These are phyloP conservation scores for Sphaceloma murrayae DNA, from an alignment of 2,329 filamentous ascomycete genomes.

Conservation along the genomic window DNA sequence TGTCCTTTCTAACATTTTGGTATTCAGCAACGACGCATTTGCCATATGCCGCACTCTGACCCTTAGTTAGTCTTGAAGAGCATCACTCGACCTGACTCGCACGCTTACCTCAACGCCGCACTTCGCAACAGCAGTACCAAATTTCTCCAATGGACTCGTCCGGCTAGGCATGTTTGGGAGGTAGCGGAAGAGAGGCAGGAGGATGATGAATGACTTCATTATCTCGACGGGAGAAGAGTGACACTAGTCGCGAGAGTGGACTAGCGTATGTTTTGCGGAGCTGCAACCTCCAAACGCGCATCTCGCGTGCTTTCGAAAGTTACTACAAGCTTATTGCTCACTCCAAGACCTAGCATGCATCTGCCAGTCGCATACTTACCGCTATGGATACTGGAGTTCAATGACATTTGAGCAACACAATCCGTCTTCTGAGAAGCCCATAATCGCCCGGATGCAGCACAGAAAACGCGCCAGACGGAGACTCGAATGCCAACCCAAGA, in stretches of 20 bases:
- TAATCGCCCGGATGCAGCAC: constrained; percentile 32
- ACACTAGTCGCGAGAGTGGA: neutral
- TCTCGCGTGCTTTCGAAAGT: neutral
- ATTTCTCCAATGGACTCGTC: constrained; percentile 57
- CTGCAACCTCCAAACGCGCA: neutral
- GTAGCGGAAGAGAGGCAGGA: neutral
- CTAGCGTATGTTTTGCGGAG: constrained; percentile 10
- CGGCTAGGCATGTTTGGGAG: constrained; percentile 32
- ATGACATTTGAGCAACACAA: constrained; percentile 1
- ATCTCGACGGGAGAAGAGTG: neutral
- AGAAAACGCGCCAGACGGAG: constrained; percentile 31
- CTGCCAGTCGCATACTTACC: constrained; percentile 5
- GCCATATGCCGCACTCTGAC: constrained; percentile 72
- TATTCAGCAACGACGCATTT: constrained; percentile 88
- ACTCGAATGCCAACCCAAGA: constrained; percentile 31
- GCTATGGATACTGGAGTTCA: neutral
- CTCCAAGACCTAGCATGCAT: neutral
- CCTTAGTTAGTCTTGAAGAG: constrained; percentile 11
- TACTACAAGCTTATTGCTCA: neutral
- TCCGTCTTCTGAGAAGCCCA: neutral
- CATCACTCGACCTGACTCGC: neutral
- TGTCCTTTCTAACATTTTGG: constrained; percentile 80
- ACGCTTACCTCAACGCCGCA: constrained; percentile 53
- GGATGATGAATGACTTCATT: constrained; percentile 2
- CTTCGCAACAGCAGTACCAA: constrained; percentile 55